Evolutionary conservation across 148 eudicot genomes (phyloP), one percentile per base, ranked within the genome.

Genomic region (Salicornia ramosissima): DNA sequence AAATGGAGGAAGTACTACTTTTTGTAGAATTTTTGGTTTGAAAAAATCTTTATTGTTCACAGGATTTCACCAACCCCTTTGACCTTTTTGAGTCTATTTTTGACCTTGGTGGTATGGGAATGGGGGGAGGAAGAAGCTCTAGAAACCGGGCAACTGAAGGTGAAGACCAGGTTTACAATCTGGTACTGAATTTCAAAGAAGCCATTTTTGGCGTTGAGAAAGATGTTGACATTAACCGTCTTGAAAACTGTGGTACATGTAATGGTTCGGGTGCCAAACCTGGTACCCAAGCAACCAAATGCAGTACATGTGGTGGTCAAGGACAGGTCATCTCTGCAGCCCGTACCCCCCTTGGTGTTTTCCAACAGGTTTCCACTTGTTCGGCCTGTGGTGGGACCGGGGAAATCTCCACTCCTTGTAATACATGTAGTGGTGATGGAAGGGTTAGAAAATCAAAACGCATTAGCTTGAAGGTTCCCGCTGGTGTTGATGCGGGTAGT

Each of bases 51-150:
- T n/a, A 42, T 30, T 43, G 26, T 67, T 21, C 42, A 72, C 91
- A 94, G 99, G 99, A 89, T 80, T 94, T 88, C 76, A 84, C 91
- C 88, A 91, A 94, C 71, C 96, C 97, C 36, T 94, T 94, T 58
- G 99, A 94, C 72, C 83, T 94, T 29, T 91, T 94, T 5, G 99
- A 94, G 80, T 89, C 97, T 54, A 67, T 94, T 53, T 94, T 94
- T 45, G 93, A 85, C 69, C 80, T 77, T n/a, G 69, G 75, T 18
- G 76, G 76, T 42, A 71, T 76, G 65, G 88, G 88, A 50, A 74
- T 88, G 86, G 95, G 94, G 15, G 84, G 99, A 69, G 97, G 96
- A 68, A 82, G 97, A 78, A 83, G 89, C 50, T 77, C 90, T 40
- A 86, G 88, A 46, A 94, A 40, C 78, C 77, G 97, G 72, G 84